These are phyloP conservation scores for Cladorrhinum sp. DNA, from an alignment of 2,329 filamentous ascomycete genomes.

Conservation along the genomic window DNA sequence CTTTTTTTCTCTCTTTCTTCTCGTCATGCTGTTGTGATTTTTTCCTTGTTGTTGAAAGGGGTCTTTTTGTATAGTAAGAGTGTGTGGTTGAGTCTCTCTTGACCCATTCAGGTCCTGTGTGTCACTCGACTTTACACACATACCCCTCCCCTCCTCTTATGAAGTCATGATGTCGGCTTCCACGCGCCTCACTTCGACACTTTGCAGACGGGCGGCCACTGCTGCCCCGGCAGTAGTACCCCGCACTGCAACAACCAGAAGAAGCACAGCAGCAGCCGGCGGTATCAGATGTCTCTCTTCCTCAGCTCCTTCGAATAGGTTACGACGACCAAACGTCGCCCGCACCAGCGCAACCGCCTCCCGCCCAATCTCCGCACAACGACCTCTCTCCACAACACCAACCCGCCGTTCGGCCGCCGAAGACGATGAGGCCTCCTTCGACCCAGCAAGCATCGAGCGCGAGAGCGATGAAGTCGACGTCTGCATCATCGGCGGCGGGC, in stretches of 20 bases:
- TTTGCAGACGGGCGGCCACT: slow-evolving; percentile 26
- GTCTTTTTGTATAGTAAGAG: background rate
- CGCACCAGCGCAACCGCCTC: slow-evolving; percentile 1
- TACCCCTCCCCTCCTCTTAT: background rate
- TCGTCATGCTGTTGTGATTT: background rate
- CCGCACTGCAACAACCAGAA: slow-evolving; percentile 10
- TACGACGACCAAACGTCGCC: slow-evolving; percentile 17
- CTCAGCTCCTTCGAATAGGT: slow-evolving; percentile 6
- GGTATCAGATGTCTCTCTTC: slow-evolving; percentile 20
- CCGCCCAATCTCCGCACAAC: background rate
- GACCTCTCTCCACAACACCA: slow-evolving; percentile 24
- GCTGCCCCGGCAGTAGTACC: slow-evolving; percentile 11
- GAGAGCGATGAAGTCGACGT: slow-evolving; percentile 95
- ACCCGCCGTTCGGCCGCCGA: slow-evolving; percentile 18
- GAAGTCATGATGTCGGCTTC: slow-evolving; percentile 28
- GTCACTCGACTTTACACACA: background rate
- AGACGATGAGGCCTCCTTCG: slow-evolving; percentile 55
- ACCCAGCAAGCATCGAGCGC: slow-evolving; percentile 69
- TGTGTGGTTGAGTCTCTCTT: background rate
- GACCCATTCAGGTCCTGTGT: background rate
- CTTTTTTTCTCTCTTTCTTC: background rate
- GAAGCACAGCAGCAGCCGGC: slow-evolving; percentile 8
- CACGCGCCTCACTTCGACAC: slow-evolving; percentile 28
- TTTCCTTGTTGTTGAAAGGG: background rate
- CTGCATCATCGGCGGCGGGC: slow-evolving; percentile 94